Base-by-base conservation (phyloP, 768 basidiomycete species). In the Pleurotus djamor region DNA sequence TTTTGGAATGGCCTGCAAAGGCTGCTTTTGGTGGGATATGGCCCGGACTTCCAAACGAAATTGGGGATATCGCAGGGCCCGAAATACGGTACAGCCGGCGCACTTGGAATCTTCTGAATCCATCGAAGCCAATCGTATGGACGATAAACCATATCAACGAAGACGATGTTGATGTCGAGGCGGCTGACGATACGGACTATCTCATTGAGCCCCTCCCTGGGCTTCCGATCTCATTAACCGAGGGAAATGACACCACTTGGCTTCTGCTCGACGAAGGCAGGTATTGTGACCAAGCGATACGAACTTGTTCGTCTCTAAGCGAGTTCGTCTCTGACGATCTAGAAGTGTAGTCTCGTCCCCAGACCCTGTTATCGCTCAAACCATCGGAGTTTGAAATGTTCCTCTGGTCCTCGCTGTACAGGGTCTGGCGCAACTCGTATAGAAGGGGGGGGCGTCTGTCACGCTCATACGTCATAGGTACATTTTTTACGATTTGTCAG, bases 1-100 rank as follows among this genome's bases (percentile, higher is more conserved):
- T 70, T 3, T 63, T 67, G 34, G 69, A 70, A 54, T 68, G 69
- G 69, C 67, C 67, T 14, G 65, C 59, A 17, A 54, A 59, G 16
- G 65, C 65, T 34, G 61, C 59, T 9, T 61, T 67, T 12, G 64
- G 50, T 1, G 60, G 65, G 21, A 28, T 58, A 14, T 70, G 66
- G 65, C 67, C 69, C 2, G 66, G 60, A 35, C 58, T 67, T 14
- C 63, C 63, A 28, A 28, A 28, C 21, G 21, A 28, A 28, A 28
- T 28, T 28, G 21, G 21, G 44, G 35, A 13, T 5, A 38, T 7
- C 7, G 55, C 37, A 12, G 21, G 17, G 3, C 2, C 36, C 34
- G 37, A n/a, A 9, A 21, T 55, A 38, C 13, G 52, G 6, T 12
- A 35, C 9, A 32, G 49, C 7, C 7, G 49, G 32, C 10, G 49